A percentile compares a stretch with the other conserved stretches of the same genome.
Conservation (phyloP, 768 basidiomycete genomes). For the Boletus rex-veris region DNA sequence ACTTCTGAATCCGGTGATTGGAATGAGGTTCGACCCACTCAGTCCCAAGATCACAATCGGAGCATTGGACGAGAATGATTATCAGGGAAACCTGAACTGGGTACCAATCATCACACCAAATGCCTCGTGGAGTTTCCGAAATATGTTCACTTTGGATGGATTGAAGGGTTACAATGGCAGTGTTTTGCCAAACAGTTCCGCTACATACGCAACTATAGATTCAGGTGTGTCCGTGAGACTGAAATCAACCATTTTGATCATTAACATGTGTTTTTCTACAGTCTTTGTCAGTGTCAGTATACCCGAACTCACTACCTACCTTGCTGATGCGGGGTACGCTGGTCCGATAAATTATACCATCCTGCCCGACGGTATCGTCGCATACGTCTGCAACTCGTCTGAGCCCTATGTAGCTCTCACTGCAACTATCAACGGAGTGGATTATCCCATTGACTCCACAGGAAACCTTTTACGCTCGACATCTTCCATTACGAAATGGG, state of each 20-base stretch:
- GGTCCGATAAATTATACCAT: slow-evolving; percentile 14
- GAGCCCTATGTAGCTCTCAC: slow-evolving; percentile 18
- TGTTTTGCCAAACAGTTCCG: slow-evolving; percentile 7
- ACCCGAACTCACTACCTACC: slow-evolving; percentile 6
- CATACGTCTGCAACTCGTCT: slow-evolving; percentile 20
- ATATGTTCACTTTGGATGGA: slow-evolving; percentile 11
- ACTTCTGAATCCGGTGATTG: slow-evolving; percentile 23
- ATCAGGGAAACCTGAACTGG: slow-evolving; percentile 21
- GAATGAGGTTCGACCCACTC: slow-evolving; percentile 19
- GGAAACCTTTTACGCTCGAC: slow-evolving; percentile 13
- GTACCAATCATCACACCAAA: slow-evolving; percentile 18
- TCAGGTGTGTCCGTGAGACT: slow-evolving; percentile 5
- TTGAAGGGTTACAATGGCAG: slow-evolving; percentile 21
- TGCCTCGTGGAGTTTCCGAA: slow-evolving; percentile 2
- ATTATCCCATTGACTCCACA: slow-evolving; percentile 23
- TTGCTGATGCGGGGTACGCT: slow-evolving; percentile 4
- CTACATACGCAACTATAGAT: slow-evolving; percentile 5
- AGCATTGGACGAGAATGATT: slow-evolving; percentile 20
- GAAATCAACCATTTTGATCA: background rate
- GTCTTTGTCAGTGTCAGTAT: slow-evolving; percentile 6
- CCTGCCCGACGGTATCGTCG: slow-evolving; percentile 1
- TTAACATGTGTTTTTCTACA: background rate
- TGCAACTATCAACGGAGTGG: slow-evolving; percentile 24
- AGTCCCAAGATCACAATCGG: slow-evolving; percentile 29
- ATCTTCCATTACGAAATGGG: slow-evolving; percentile 1